phyloP scores from a whole-genome alignment of 2,329 filamentous ascomycete species.

The Microdochium nivale region DNA sequence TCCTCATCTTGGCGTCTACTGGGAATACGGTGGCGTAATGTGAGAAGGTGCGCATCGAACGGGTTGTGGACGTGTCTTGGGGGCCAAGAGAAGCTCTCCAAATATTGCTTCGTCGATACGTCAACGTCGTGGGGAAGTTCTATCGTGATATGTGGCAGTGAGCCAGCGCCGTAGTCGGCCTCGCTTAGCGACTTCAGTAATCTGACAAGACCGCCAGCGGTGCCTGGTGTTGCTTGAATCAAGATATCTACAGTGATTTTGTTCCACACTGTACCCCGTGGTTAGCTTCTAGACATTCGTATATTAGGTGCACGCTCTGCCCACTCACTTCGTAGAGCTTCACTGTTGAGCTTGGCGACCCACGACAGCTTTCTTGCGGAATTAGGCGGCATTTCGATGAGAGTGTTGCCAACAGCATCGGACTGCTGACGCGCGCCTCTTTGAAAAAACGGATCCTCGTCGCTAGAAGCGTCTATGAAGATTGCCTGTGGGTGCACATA shows the following conservation, averaged over 20 bases:
- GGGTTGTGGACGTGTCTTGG: slow-evolving; percentile 29
- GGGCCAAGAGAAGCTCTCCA: slow-evolving; percentile 63
- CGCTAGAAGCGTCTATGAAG: slow-evolving; percentile 57
- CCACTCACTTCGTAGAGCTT: slow-evolving; percentile 53
- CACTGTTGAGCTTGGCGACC: slow-evolving; percentile 69
- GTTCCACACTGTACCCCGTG: slow-evolving; percentile 57
- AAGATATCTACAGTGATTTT: slow-evolving; percentile 72
- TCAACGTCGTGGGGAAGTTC: slow-evolving; percentile 72
- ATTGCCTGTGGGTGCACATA: slow-evolving; percentile 73
- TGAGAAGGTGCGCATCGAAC: slow-evolving; percentile 46
- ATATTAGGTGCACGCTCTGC: neutral
- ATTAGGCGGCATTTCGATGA: slow-evolving; percentile 66
- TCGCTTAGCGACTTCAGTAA: slow-evolving; percentile 66
- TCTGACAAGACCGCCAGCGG: slow-evolving; percentile 66
- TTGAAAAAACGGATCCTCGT: slow-evolving; percentile 63
- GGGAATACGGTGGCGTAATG: slow-evolving; percentile 66
- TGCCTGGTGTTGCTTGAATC: slow-evolving; percentile 63
- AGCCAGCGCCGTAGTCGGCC: slow-evolving; percentile 67
- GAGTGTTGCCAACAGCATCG: slow-evolving; percentile 40
- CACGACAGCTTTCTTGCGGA: slow-evolving; percentile 60
- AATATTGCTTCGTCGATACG: slow-evolving; percentile 49
- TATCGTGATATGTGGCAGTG: slow-evolving; percentile 68
- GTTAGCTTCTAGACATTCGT: slow-evolving; percentile 10
- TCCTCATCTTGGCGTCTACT: slow-evolving; percentile 51
- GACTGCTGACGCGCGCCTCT: slow-evolving; percentile 49